Conservation (phyloP, 1,284 basidiomycete species). For the Uromyces viciae-fabae region DNA sequence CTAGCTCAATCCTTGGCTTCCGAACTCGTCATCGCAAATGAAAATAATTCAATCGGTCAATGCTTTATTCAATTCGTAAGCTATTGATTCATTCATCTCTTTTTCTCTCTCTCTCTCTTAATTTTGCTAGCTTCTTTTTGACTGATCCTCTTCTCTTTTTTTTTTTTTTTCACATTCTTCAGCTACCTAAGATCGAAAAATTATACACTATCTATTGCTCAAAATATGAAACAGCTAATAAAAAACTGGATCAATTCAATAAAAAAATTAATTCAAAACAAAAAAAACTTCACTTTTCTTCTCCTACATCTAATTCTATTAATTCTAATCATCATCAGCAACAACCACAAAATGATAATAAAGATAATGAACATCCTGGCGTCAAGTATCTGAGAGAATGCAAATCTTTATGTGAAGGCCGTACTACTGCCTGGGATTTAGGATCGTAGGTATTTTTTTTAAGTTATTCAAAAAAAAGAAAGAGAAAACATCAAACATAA, state of each 20-base stretch:
- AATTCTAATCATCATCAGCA: background rate
- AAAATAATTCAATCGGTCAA: background rate
- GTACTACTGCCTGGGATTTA: constrained; percentile 39
- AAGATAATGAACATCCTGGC: background rate
- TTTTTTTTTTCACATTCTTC: background rate
- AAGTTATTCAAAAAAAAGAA: background rate
- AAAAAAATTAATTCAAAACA: background rate
- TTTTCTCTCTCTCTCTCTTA: background rate
- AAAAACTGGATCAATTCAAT: constrained; percentile 4
- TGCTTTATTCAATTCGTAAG: constrained; percentile 32
- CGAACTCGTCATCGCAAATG: background rate
- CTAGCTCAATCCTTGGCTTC: background rate
- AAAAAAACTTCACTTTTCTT: background rate
- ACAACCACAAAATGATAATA: background rate
- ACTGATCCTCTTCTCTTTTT: too few species aligned
- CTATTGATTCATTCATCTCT: too few species aligned
- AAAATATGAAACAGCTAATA: constrained; percentile 22
- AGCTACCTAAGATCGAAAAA: constrained; percentile 22
- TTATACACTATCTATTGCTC: constrained; percentile 27
- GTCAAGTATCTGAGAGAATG: constrained; percentile 14
- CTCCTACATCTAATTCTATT: background rate
- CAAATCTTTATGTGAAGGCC: background rate
- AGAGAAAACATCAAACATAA: background rate
- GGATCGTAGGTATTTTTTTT: constrained; percentile 3
- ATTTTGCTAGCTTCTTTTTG: background rate